Percentiles rank a stretch among this genome's conserved stretches.
phyloP scores from a whole-genome alignment of 129 eudicot genomes.

The Arctium lappa region DNA sequence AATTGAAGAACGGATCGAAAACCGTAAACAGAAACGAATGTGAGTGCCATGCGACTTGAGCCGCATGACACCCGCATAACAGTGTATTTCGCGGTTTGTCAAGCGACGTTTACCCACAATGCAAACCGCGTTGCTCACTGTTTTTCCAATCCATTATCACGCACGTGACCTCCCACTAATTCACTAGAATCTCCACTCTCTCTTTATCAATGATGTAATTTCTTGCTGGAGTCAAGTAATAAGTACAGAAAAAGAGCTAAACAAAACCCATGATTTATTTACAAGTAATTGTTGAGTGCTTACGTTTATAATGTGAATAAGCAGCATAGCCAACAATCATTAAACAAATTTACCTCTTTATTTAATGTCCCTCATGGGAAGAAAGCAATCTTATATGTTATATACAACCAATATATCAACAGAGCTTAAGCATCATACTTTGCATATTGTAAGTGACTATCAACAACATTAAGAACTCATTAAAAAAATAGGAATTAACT shows the following conservation, averaged over 20 bases:
- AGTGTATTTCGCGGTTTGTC: no score
- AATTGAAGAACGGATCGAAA: no score
- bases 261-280: neutral
- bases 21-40: no score
- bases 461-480: neutral
- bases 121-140: no score
- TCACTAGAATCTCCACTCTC: conserved; percentile 4
- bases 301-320: conserved; percentile 14
- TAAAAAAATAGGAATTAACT: neutral
- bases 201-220: neutral
- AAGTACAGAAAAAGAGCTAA: neutral
- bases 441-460: neutral
- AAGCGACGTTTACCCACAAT: no score
- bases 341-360: neutral
- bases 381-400: conserved; percentile 11
- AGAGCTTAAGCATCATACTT: conserved; percentile 1
- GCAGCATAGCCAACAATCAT: neutral
- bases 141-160: no score
- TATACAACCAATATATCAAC: conserved; percentile 11
- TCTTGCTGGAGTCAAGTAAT: neutral
- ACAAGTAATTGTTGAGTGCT: neutral
- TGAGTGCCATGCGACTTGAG: no score
- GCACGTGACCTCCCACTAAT: no score
- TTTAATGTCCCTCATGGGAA: neutral
- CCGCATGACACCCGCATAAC: no score